Base-by-base conservation (phyloP, 331 rosid genomes). In the Pyracantha coccinea region DNA sequence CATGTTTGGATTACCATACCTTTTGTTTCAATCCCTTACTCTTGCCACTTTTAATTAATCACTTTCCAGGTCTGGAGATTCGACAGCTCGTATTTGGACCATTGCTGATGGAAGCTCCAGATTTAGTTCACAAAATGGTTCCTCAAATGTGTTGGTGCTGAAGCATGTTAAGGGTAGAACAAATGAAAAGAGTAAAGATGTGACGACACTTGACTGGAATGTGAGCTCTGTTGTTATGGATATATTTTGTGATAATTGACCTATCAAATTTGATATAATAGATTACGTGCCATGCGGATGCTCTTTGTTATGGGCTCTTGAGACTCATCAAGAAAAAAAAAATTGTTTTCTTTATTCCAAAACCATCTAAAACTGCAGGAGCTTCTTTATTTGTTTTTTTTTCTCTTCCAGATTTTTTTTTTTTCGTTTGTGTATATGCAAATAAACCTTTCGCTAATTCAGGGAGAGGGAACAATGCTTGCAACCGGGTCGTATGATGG, bases 401-500 rank as follows among this genome's bases (percentile, higher is more conserved):
- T 61, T 24, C 24, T 68, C n/a, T 28, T 6, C 6, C 19, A 55
- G 60, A 45, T 19, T 60, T 69, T 13, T 72, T 20, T 61, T 33
- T 61, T 50, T 12, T 0, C 12, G 12, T 72, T 59, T n/a, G 2
- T 16, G 58, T 11, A 13, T 73, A 19, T 27, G 60, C 21, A 25
- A 25, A 15, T 21, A 71, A 60, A n/a, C 14, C 5, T 41, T 47
- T n/a, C 58, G 53, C 14, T 75, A 21, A 32, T 78, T 50, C 84
- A 94, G 97, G 96, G 88, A 63, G 97, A 94, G 69, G 99, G 96
- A 72, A 86, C 96, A 15, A 89, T 92, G 69, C 97, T 94, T 75
- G 99, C 97, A 66, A 94, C 99, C 28, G 99, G 99, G 83, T 92
- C 97, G 2, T 92, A 90, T 60, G 99, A 94, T 74, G 99, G 97